Conservation (phyloP, 2,329 filamentous ascomycete species). For the Coniochaeta hoffmannii region DNA sequence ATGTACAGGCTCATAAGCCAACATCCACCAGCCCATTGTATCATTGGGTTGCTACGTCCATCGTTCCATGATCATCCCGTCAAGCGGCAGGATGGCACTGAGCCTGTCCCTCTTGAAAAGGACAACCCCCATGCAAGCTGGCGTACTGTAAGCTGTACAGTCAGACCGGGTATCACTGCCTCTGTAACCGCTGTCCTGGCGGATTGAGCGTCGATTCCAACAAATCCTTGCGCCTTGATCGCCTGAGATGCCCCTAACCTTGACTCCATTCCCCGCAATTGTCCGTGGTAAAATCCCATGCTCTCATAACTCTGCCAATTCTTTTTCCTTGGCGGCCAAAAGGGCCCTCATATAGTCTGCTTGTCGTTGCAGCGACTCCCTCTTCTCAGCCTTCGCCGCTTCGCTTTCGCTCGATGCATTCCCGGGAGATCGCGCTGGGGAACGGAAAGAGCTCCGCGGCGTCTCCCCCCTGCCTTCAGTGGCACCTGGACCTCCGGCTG, state of each 20-base stretch:
- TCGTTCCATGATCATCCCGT: no score
- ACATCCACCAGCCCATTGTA: no score
- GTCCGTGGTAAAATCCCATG: not conserved
- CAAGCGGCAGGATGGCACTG: no score
- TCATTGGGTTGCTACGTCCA: not conserved
- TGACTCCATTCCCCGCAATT: not conserved
- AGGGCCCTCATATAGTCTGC: constrained; percentile 69
- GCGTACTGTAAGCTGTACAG: no score
- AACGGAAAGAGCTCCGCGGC: constrained; percentile 12
- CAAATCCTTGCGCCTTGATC: not conserved
- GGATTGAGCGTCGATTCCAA: not conserved
- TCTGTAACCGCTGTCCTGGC: not conserved
- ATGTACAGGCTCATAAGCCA: no score
- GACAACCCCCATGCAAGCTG: no score
- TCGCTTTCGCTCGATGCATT: constrained; percentile 21
- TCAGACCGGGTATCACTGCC: not conserved
- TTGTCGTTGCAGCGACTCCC: constrained; percentile 61
- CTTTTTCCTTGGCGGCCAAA: constrained; percentile 65
- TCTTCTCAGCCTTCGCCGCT: constrained; percentile 50
- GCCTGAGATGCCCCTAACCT: not conserved
- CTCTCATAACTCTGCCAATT: constrained; percentile 43
- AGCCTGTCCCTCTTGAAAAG: no score
- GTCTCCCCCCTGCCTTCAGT: not conserved
- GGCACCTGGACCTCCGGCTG: constrained; percentile 25
- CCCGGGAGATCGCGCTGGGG: constrained; percentile 32